Conservation (phyloP, 208 protist species). For the Trypanosoma vivax region DNA sequence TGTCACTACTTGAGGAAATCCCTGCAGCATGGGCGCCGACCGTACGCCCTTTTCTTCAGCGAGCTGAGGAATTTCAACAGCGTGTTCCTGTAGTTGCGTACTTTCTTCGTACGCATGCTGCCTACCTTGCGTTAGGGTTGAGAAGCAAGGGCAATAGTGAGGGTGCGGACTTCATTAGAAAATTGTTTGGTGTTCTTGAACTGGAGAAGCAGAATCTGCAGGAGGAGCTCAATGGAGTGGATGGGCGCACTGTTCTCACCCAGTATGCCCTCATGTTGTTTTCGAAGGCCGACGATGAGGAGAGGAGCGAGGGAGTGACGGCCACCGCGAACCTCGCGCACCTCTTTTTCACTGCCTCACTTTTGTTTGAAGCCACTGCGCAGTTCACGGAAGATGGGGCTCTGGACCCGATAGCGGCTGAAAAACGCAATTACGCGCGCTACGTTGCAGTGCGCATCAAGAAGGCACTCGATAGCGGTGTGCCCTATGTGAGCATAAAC, state of each 20-base stretch:
- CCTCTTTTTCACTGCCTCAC: slow-evolving; percentile 57
- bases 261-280: slow-evolving; percentile 66
- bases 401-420: slow-evolving; percentile 50
- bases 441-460: slow-evolving; percentile 73
- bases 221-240: slow-evolving; percentile 22
- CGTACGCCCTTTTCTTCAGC: slow-evolving; percentile 60
- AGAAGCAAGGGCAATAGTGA: slow-evolving; percentile 41
- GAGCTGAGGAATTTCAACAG: slow-evolving; percentile 58
- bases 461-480: slow-evolving; percentile 42
- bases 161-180: slow-evolving; percentile 42
- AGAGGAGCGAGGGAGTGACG: slow-evolving; percentile 33
- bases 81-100: slow-evolving; percentile 59
- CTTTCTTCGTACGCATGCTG: slow-evolving; percentile 64
- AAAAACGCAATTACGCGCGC: slow-evolving; percentile 77
- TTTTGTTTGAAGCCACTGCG: slow-evolving; percentile 73
- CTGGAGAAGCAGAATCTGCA: slow-evolving; percentile 33
- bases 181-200: slow-evolving; percentile 43
- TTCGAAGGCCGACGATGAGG: slow-evolving; percentile 64
- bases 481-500: slow-evolving; percentile 55
- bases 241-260: slow-evolving; percentile 64
- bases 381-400: slow-evolving; percentile 64
- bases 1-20: slow-evolving; percentile 24
- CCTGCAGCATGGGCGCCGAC: slow-evolving; percentile 35
- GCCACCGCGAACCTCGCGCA: slow-evolving; percentile 45
- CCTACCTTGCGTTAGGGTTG: slow-evolving; percentile 42